These are phyloP conservation scores for Fusarium chaquense DNA, from an alignment of 2,329 filamentous ascomycete genomes.

Conservation along the genomic window DNA sequence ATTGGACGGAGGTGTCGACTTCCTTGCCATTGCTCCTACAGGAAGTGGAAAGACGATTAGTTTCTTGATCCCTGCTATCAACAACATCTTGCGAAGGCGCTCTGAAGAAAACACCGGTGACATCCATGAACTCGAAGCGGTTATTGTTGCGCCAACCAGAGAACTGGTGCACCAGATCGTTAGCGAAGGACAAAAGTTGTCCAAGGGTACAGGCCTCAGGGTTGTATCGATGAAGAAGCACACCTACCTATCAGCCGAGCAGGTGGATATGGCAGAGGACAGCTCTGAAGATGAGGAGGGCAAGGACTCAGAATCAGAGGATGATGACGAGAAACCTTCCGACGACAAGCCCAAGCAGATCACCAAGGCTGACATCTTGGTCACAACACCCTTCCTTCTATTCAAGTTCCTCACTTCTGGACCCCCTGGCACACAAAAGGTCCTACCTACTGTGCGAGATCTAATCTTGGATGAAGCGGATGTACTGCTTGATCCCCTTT, in stretches of 20 bases:
- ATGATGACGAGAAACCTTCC: conserved; percentile 43
- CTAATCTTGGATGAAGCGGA: conserved; percentile 95
- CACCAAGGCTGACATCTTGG: conserved; percentile 55
- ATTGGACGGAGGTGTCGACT: conserved; percentile 68
- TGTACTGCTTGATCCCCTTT: conserved; percentile 90
- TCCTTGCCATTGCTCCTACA: conserved; percentile 91
- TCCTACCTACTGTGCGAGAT: conserved; percentile 75
- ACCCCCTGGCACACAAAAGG: conserved; percentile 59
- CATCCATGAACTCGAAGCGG: conserved; percentile 68
- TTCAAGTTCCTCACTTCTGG: conserved; percentile 74
- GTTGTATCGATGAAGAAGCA: conserved; percentile 87
- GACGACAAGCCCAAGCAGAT: conserved; percentile 47
- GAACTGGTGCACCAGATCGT: conserved; percentile 84
- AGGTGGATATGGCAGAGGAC: conserved; percentile 54
- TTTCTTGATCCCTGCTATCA: conserved; percentile 88
- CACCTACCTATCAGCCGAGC: conserved; percentile 73
- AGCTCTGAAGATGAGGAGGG: conserved; percentile 57
- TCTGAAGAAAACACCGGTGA: conserved; percentile 57
- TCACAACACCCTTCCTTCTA: conserved; percentile 69
- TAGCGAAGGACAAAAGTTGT: conserved; percentile 87
- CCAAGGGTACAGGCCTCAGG: conserved; percentile 79
- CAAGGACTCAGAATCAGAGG: conserved; percentile 55
- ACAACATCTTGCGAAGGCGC: conserved; percentile 74
- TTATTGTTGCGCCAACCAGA: conserved; percentile 83
- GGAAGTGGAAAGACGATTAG: conserved; percentile 97